Conservation (phyloP, 352 stramenopile genomes). For the Globisporangium rhizosaccharum region DNA sequence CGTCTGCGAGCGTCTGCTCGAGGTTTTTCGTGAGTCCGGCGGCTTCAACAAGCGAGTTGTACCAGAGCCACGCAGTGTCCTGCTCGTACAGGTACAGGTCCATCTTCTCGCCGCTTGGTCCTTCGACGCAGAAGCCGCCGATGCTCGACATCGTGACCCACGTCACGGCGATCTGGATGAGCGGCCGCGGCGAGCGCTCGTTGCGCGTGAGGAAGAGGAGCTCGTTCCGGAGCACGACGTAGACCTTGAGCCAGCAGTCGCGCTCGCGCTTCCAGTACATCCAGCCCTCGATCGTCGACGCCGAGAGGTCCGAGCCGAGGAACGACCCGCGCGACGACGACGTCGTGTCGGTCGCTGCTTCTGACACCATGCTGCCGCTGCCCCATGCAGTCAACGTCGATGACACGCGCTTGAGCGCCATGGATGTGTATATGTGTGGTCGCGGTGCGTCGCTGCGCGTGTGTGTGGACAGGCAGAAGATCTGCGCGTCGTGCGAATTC, state of each 20-base stretch:
- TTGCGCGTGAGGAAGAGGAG: slow-evolving; percentile 63
- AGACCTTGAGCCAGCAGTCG: slow-evolving; percentile 76
- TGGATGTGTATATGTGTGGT: background rate
- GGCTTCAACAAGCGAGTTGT: slow-evolving; percentile 63
- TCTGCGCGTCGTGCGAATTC: background rate
- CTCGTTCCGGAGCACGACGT: slow-evolving; percentile 59
- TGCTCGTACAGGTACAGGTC: slow-evolving; percentile 72
- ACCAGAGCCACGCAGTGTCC: slow-evolving; percentile 41
- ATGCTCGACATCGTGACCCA: slow-evolving; percentile 41
- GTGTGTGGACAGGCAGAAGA: background rate
- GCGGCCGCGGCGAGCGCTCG: slow-evolving; percentile 22
- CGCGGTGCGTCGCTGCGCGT: background rate
- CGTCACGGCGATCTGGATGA: slow-evolving; percentile 66
- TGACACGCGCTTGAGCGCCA: slow-evolving; percentile 22
- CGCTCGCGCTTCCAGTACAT: slow-evolving; percentile 71
- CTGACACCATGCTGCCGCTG: slow-evolving; percentile 37
- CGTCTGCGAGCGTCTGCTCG: slow-evolving; percentile 31
- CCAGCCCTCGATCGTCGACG: slow-evolving; percentile 42
- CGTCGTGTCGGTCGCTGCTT: slow-evolving; percentile 34
- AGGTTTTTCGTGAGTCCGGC: slow-evolving; percentile 42
- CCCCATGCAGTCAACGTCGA: slow-evolving; percentile 8
- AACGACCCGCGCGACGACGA: slow-evolving; percentile 23
- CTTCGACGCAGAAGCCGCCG: slow-evolving; percentile 41
- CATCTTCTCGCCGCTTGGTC: slow-evolving; percentile 58
- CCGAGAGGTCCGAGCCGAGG: slow-evolving; percentile 20